Percentiles rank a stretch among this genome's conserved stretches.
Evolutionary conservation across 2,329 filamentous ascomycete genomes (phyloP).

Genomic region (Epichloe aotearoae): DNA sequence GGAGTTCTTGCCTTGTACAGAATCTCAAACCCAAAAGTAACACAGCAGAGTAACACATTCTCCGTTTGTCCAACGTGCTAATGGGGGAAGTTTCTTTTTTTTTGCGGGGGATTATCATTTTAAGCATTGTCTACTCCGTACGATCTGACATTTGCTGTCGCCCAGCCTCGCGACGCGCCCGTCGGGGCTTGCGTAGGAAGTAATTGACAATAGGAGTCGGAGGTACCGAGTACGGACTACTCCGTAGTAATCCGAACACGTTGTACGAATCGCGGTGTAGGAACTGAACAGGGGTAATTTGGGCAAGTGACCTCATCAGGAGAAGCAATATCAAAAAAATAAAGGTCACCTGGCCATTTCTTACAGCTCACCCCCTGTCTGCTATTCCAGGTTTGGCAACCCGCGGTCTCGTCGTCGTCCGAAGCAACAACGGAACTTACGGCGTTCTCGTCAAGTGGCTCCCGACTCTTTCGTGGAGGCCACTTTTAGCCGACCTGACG

Average conservation of each 20-base stretch:
- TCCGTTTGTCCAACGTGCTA: not conserved
- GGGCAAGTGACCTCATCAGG: not conserved
- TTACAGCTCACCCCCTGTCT: not conserved
- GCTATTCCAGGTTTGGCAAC: not conserved
- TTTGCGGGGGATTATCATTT: not conserved
- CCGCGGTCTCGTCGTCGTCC: not conserved
- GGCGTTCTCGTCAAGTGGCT: too few species aligned
- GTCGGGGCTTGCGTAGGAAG: not conserved
- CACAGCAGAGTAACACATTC: not conserved
- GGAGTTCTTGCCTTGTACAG: not conserved
- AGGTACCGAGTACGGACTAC: not conserved
- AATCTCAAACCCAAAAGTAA: not conserved
- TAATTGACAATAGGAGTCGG: not conserved
- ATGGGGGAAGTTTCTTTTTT: not conserved
- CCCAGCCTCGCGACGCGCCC: not conserved
- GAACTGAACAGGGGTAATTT: not conserved
- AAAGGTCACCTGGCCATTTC: constrained; percentile 1
- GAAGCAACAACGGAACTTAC: not conserved
- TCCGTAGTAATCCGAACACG: not conserved
- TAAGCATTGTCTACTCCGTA: not conserved
- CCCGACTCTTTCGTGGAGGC: too few species aligned
- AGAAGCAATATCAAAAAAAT: not conserved
- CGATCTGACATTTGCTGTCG: not conserved
- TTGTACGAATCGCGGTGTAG: not conserved
- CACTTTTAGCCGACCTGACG: not conserved